phyloP scores from a whole-genome alignment of 2,329 filamentous ascomycete genomes.

The Aureobasidium sp. region DNA sequence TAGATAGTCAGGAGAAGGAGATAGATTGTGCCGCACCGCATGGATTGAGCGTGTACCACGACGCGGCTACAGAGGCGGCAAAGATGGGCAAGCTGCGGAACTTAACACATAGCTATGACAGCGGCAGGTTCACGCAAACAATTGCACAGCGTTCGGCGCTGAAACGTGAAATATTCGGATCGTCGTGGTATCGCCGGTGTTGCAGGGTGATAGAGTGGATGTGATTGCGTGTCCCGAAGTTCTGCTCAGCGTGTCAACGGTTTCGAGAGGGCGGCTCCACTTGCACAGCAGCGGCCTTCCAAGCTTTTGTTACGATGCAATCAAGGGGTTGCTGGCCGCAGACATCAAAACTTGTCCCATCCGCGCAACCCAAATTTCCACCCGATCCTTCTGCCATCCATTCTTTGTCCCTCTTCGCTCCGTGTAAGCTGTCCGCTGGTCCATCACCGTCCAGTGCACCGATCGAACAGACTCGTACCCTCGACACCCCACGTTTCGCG shows the following conservation, averaged over 20 bases:
- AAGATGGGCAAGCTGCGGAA: neutral
- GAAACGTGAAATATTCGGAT: conserved; percentile 10
- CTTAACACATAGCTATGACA: neutral
- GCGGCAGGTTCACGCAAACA: neutral
- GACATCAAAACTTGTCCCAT: conserved; percentile 12
- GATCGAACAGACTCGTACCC: neutral
- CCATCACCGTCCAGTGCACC: neutral
- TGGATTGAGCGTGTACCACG: neutral
- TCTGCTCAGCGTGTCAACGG: conserved; percentile 1
- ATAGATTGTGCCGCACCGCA: conserved; percentile 1
- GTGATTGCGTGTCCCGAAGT: conserved; percentile 9
- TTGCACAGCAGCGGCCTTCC: neutral
- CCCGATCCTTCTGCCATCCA: neutral
- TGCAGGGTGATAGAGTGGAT: neutral
- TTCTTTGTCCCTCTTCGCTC: neutral
- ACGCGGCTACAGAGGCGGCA: neutral
- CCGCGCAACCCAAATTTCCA: neutral
- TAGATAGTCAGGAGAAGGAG: neutral
- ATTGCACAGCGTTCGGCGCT: conserved; percentile 1
- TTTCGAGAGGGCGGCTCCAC: conserved; percentile 10
- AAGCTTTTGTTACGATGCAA: conserved; percentile 6
- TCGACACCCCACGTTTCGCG: conserved; percentile 26
- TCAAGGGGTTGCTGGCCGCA: neutral
- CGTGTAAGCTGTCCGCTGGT: neutral
- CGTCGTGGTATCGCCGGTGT: neutral